A percentile compares a stretch with the other conserved stretches of the same genome.
Conservation (phyloP, 2,329 filamentous ascomycete genomes). For the Immersiporthe knoxdaviesiana region DNA sequence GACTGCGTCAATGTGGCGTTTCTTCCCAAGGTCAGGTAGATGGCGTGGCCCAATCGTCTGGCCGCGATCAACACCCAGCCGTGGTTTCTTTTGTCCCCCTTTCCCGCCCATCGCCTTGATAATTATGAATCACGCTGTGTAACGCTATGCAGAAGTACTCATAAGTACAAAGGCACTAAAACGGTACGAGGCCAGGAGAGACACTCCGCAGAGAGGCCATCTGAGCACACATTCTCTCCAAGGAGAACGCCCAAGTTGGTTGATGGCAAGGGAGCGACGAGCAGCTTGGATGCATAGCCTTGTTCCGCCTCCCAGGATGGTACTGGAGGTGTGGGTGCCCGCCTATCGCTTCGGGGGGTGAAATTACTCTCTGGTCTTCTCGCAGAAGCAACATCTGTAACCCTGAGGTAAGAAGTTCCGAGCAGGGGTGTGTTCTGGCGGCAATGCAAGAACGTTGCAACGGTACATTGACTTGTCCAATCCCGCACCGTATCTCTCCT, state of each 20-base stretch:
- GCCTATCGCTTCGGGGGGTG: too few species aligned
- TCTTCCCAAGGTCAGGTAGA: neutral
- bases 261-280: neutral
- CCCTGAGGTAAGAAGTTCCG: neutral
- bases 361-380: too few species aligned
- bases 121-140: neutral
- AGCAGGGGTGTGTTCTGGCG: neutral
- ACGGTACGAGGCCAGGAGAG: neutral
- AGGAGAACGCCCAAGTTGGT: neutral
- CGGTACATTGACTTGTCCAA: neutral
- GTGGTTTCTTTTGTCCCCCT: too few species aligned
- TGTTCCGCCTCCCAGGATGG: too few species aligned
- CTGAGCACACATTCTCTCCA: neutral
- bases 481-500: neutral
- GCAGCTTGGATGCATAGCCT: too few species aligned
- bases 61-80: too few species aligned
- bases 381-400: neutral
- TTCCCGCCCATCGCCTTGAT: neutral
- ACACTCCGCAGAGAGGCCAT: neutral
- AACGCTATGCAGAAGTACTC: neutral
- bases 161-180: too few species aligned
- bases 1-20: neutral
- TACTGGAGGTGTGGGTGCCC: too few species aligned
- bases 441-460: neutral
- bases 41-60: neutral